phyloP scores from a whole-genome alignment of 305 asterid species.

The Lippia alba region DNA sequence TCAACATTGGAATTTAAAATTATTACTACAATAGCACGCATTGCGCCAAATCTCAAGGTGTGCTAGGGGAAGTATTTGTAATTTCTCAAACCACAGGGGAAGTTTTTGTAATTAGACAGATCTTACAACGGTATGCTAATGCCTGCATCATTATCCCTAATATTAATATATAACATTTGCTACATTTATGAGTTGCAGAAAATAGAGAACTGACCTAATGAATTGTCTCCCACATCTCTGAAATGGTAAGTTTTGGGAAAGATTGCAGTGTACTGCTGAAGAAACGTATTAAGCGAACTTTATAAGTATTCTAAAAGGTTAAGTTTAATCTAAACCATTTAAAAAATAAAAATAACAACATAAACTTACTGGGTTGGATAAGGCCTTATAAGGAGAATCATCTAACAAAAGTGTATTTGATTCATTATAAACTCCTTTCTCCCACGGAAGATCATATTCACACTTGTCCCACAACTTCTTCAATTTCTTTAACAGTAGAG shows the following conservation, averaged over 20 bases:
- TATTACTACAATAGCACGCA: too few relatives aligned
- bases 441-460: slow-evolving; percentile 83
- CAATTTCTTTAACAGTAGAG: slow-evolving; percentile 78
- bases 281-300: slow-evolving; percentile 16
- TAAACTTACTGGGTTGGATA: slow-evolving; percentile 80
- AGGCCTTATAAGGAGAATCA: slow-evolving; percentile 86
- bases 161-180: neutral
- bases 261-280: slow-evolving; percentile 79
- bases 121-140: neutral
- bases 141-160: neutral
- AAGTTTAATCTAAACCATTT: slow-evolving; percentile 26
- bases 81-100: neutral
- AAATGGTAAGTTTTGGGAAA: slow-evolving; percentile 69
- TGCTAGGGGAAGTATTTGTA: neutral
- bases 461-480: slow-evolving; percentile 77
- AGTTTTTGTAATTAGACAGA: neutral
- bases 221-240: slow-evolving; percentile 57
- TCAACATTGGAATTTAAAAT: too few relatives aligned
- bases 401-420: slow-evolving; percentile 85
- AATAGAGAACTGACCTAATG: slow-evolving; percentile 69
- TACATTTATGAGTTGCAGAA: slow-evolving; percentile 7
- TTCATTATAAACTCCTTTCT: slow-evolving; percentile 72
- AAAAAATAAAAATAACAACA: slow-evolving; percentile 7
- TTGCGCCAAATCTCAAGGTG: too few relatives aligned
- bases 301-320: slow-evolving; percentile 19